These are phyloP conservation scores for Clarireedia sp. DNA, from an alignment of 2,329 filamentous ascomycete species.

Conservation along the genomic window DNA sequence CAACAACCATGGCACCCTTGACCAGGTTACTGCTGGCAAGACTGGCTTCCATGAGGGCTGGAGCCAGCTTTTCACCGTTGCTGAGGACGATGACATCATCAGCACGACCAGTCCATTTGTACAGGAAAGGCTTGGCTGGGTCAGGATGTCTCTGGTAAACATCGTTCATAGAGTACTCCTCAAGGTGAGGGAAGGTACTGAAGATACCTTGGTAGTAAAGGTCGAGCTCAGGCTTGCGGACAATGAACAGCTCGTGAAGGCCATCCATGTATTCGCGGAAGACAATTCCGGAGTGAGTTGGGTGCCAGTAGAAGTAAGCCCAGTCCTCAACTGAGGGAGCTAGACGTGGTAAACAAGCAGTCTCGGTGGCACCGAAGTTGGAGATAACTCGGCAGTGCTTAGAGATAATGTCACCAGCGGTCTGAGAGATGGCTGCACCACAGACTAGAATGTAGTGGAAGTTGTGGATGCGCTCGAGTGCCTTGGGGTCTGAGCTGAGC, in stretches of 20 bases:
- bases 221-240: slow-evolving; percentile 11
- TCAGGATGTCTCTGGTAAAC: slow-evolving; percentile 14
- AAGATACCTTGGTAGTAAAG: slow-evolving; percentile 14
- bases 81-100: slow-evolving; percentile 19
- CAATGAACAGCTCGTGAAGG: slow-evolving; percentile 12
- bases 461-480: slow-evolving; percentile 17
- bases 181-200: slow-evolving; percentile 14
- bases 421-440: slow-evolving; percentile 19
- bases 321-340: slow-evolving; percentile 17
- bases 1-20: slow-evolving; percentile 30
- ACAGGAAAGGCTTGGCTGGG: slow-evolving; percentile 13
- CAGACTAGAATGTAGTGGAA: slow-evolving; percentile 17
- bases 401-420: slow-evolving; percentile 12
- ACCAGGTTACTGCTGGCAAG: slow-evolving; percentile 32
- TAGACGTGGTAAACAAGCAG: slow-evolving; percentile 13
- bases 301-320: slow-evolving; percentile 22
- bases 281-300: slow-evolving; percentile 13
- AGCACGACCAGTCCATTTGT: slow-evolving; percentile 11
- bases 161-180: slow-evolving; percentile 17
- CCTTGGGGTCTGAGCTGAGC: slow-evolving; percentile 14
- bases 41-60: slow-evolving; percentile 32
- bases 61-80: slow-evolving; percentile 39
- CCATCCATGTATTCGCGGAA: slow-evolving; percentile 12
- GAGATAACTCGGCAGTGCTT: slow-evolving; percentile 15
- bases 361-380: slow-evolving; percentile 21